These are phyloP conservation scores for Saussurea involucrata DNA, from an alignment of 129 eudicot species.

Conservation along the genomic window DNA sequence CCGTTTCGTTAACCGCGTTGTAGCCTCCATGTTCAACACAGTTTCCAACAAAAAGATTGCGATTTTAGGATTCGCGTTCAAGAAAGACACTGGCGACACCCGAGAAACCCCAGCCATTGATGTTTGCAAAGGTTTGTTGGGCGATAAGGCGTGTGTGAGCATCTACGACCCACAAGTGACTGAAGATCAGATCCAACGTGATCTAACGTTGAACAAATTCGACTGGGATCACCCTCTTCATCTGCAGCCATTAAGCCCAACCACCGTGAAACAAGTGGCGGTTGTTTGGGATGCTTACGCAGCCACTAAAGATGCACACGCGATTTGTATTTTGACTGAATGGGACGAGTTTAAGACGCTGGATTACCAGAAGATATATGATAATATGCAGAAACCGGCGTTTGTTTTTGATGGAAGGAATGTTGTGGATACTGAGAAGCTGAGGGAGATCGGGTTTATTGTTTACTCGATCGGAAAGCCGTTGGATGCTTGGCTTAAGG, in stretches of 20 bases:
- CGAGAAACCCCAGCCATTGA: constrained; percentile 94
- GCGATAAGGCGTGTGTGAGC: constrained; percentile 81
- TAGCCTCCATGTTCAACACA: constrained; percentile 90
- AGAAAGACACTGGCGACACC: constrained; percentile 84
- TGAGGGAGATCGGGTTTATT: constrained; percentile 84
- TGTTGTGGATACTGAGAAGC: constrained; percentile 47
- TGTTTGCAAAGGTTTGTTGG: constrained; percentile 80
- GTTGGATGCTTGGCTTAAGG: constrained; percentile 83
- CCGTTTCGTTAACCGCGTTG: constrained; percentile 92
- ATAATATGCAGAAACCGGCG: constrained; percentile 90
- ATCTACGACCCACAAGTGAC: constrained; percentile 90
- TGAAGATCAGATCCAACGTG: constrained; percentile 85
- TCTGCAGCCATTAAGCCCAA: constrained; percentile 86
- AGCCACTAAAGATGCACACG: constrained; percentile 82
- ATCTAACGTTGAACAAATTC: constrained; percentile 70
- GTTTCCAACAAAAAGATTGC: constrained; percentile 83
- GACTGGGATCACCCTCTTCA: constrained; percentile 96
- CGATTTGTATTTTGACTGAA: constrained; percentile 73
- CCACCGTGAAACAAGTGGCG: constrained; percentile 66
- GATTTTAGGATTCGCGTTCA: constrained; percentile 78
- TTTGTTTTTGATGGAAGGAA: constrained; percentile 84
- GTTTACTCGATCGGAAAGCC: constrained; percentile 93
- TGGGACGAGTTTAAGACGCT: constrained; percentile 89
- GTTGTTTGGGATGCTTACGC: constrained; percentile 83
- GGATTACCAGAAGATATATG: constrained; percentile 72